Evolutionary conservation across 176 grass and related monocot species (phyloP).

Genomic region (Otatea glauca): DNA sequence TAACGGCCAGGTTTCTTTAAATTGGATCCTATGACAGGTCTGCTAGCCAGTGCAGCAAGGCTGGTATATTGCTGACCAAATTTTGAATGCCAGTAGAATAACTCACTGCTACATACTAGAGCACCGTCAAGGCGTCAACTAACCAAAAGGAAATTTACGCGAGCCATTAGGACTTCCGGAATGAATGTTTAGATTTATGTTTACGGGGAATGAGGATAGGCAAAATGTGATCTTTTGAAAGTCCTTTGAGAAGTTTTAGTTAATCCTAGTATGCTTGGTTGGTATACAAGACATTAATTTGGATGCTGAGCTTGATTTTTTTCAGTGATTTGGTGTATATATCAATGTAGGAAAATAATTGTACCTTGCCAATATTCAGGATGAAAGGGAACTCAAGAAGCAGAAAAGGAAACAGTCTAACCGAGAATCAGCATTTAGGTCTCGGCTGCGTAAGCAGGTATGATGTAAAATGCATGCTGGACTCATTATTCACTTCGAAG

Average conservation of each 20-base stretch:
- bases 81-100: not conserved
- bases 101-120: not conserved
- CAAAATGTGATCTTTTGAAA: too few relatives aligned
- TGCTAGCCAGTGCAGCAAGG: too few relatives aligned
- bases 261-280: not conserved
- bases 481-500: not conserved
- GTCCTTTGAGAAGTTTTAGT: too few relatives aligned
- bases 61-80: too few relatives aligned
- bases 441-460: constrained; percentile 92
- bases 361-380: constrained; percentile 53
- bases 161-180: not conserved
- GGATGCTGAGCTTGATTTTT: not conserved
- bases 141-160: not conserved
- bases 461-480: not conserved
- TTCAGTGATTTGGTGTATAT: not conserved
- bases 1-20: not conserved
- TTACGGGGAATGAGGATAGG: too few relatives aligned
- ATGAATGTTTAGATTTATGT: not conserved
- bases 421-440: constrained; percentile 87
- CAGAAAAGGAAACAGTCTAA: constrained; percentile 95
- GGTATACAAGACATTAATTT: not conserved
- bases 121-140: not conserved
- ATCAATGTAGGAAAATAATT: not conserved
- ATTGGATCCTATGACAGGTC: not conserved
- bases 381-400: constrained; percentile 90